phyloP scores from a whole-genome alignment of 1,284 basidiomycete species.

The Apiotrichum sp. region DNA sequence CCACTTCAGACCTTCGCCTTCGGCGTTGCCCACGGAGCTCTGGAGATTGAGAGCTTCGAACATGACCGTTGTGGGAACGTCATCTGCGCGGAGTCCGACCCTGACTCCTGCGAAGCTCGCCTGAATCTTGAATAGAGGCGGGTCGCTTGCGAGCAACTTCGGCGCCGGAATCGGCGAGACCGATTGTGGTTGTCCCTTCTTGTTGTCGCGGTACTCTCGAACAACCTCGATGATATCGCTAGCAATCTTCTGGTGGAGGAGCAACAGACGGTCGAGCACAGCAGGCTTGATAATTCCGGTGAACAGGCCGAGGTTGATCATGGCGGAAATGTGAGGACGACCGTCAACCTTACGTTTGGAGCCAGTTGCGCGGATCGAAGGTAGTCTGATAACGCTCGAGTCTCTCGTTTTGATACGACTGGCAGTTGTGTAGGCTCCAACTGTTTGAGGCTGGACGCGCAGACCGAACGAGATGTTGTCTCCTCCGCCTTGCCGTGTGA shows the following conservation, averaged over 20 bases:
- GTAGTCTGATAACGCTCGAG: constrained; percentile 26
- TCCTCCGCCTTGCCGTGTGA: constrained; percentile 13
- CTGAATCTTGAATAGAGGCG: constrained; percentile 21
- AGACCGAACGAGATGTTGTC: constrained; percentile 29
- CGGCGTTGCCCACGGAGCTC: constrained; percentile 26
- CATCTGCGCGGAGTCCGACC: constrained; percentile 39
- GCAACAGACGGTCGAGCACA: constrained; percentile 40
- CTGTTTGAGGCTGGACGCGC: constrained; percentile 29
- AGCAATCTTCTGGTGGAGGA: constrained; percentile 36
- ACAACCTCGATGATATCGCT: constrained; percentile 30
- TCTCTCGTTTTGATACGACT: constrained; percentile 26
- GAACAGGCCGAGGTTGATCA: constrained; percentile 39
- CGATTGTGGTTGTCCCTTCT: not conserved
- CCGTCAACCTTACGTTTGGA: constrained; percentile 5
- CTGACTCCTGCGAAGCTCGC: constrained; percentile 31
- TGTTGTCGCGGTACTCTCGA: constrained; percentile 13
- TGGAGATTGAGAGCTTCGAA: constrained; percentile 35
- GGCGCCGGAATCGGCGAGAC: not conserved
- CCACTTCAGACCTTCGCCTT: constrained; percentile 30
- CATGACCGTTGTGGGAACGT: constrained; percentile 36
- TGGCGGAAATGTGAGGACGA: constrained; percentile 19
- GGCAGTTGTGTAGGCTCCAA: constrained; percentile 31
- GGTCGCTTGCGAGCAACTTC: too few species aligned
- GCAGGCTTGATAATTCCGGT: constrained; percentile 42
- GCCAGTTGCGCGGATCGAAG: constrained; percentile 20